Base-by-base conservation (phyloP, 208 protist species). In the Endotrypanum monterogeii region DNA sequence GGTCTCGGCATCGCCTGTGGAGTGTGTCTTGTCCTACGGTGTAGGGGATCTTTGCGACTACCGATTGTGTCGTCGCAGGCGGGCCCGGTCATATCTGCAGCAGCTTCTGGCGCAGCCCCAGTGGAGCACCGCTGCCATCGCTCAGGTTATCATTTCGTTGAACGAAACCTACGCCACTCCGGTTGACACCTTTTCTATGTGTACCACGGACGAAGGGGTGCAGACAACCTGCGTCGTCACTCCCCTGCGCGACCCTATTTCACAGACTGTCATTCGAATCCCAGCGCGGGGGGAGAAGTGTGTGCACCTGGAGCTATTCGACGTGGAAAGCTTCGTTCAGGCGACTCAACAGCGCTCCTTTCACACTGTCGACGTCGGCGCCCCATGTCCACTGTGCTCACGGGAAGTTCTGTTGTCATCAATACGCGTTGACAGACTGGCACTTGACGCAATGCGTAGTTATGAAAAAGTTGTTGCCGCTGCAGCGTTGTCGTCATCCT, bases 261-360 rank as follows among this genome's bases (percentile, higher is more conserved):
- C 90, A 20, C 84, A 80, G 6, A 75, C 65, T 16, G 74, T 79
- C 16, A 88, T 96, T 32, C 73, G 67, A 25, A 79, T 83, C 23
- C 92, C 92, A 3, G 84, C 78, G 7, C 83, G 92, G 20, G 89
- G 92, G 18, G 52, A 72, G 28, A 51, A 28, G 37, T 96, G 92
- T 52, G 74, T 70, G 41, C 92, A 96, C 76, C 37, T 87, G 37
- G 89, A 92, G 65, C 44, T 93, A n/a, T 96, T 96, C 75, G 92
- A 96, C 56, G 52, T 91, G n/a, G 71, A 63, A 39, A 83, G 76
- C 32, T 94, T 95, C 76, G 85, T 96, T 20, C 83, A 77, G 52
- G 71, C 80, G 8, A 83, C 75, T 16, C 82, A 90, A 67, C 83
- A 84, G 67, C 71, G 51, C 50, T 71, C 68, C 35, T 66, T 74